A percentile compares a stretch with the other conserved stretches of the same genome.
Evolutionary conservation across 2,329 filamentous ascomycete genomes (phyloP).

Genomic region (Talaromyces albobiverticillius): DNA sequence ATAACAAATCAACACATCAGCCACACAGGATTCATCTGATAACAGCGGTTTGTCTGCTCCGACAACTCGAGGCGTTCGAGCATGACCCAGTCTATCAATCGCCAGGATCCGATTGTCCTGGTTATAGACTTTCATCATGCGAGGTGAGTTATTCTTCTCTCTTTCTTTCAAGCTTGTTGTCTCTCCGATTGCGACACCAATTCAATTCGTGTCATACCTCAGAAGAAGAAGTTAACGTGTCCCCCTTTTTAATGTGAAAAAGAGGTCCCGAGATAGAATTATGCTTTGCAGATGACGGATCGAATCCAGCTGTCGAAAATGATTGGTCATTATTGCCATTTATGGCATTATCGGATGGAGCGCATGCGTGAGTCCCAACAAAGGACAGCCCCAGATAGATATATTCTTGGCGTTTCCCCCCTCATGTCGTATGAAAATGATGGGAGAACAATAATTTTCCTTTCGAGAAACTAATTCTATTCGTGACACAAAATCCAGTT

Average conservation of each 20-base stretch:
- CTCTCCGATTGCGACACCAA: background rate
- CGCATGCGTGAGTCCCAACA: constrained; percentile 68
- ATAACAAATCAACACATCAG: background rate
- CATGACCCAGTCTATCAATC: constrained; percentile 43
- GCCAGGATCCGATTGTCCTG: constrained; percentile 64
- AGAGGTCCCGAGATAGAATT: constrained; percentile 89
- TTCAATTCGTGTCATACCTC: too few relatives aligned
- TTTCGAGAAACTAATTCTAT: background rate
- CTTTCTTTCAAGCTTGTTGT: background rate
- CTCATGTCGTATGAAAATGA: background rate
- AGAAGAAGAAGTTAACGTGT: too few relatives aligned
- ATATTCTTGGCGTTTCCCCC: background rate
- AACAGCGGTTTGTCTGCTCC: background rate
- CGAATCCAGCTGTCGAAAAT: constrained; percentile 76
- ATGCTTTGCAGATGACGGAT: constrained; percentile 79
- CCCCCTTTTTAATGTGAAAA: constrained; percentile 9
- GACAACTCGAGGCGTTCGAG: constrained; percentile 11
- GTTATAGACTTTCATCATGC: constrained; percentile 85
- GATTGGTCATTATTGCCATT: constrained; percentile 92
- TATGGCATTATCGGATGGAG: constrained; percentile 94
- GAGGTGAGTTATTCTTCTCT: constrained; percentile 30
- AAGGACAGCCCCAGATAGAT: background rate
- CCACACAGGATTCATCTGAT: background rate
- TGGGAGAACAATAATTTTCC: too few relatives aligned
- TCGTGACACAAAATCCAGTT: constrained; percentile 49